These are phyloP conservation scores for Trichoderma sp. DNA, from an alignment of 2,329 filamentous ascomycete genomes.

Conservation along the genomic window DNA sequence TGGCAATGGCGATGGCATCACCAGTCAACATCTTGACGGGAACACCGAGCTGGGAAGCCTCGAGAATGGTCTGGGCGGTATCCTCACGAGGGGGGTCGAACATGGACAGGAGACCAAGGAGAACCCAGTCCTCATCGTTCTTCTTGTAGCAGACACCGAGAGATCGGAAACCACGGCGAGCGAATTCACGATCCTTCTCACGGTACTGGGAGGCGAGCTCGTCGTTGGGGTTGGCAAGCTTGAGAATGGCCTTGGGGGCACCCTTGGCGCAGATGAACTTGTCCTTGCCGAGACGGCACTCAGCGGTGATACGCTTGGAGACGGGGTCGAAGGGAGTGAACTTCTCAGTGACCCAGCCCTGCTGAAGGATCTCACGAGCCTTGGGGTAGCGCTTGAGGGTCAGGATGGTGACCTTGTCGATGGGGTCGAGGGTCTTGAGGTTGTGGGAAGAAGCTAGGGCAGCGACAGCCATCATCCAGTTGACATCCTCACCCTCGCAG, in stretches of 20 bases:
- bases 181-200: constrained; percentile 89
- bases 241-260: constrained; percentile 81
- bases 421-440: constrained; percentile 93
- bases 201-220: constrained; percentile 80
- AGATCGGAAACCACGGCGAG: constrained; percentile 89
- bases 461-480: constrained; percentile 89
- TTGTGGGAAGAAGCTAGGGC: constrained; percentile 87
- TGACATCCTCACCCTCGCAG: constrained; percentile 74
- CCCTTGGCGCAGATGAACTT: constrained; percentile 88
- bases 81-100: constrained; percentile 88
- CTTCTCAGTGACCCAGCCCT: constrained; percentile 73
- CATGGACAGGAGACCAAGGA: constrained; percentile 93
- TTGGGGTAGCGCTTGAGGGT: constrained; percentile 76
- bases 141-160: constrained; percentile 91
- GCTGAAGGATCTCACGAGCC: constrained; percentile 74
- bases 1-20: constrained; percentile 88
- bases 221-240: constrained; percentile 78
- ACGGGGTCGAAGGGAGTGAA: constrained; percentile 91
- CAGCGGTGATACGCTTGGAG: constrained; percentile 84
- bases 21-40: constrained; percentile 96
- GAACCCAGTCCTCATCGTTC: constrained; percentile 78
- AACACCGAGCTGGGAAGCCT: constrained; percentile 82
- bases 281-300: constrained; percentile 79
- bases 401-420: constrained; percentile 93
- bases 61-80: constrained; percentile 84